A percentile compares a stretch with the other conserved stretches of the same genome.
Conservation (phyloP, 2,329 filamentous ascomycete species). For the Ciborinia camelliae region DNA sequence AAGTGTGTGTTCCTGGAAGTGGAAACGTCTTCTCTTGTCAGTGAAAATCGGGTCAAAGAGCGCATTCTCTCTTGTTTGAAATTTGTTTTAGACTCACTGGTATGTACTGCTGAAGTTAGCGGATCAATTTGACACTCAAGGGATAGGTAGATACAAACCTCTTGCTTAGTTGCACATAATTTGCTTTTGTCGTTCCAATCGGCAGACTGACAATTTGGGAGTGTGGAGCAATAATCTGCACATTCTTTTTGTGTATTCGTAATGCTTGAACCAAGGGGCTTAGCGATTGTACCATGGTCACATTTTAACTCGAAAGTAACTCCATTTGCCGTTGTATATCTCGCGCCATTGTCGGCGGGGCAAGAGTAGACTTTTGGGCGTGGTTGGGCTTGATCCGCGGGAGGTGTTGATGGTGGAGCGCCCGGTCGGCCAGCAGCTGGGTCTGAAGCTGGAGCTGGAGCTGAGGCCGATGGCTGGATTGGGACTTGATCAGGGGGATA, state of each 20-base stretch:
- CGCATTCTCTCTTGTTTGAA: background rate
- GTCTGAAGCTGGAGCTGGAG: background rate
- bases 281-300: background rate
- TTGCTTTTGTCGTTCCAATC: background rate
- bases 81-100: background rate
- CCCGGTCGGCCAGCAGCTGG: conserved; percentile 1
- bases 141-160: background rate
- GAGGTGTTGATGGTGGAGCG: background rate
- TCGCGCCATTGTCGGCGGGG: conserved; percentile 2
- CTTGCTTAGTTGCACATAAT: background rate
- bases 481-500: background rate
- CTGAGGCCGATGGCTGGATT: background rate
- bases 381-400: background rate
- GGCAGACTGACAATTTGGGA: background rate
- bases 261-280: background rate
- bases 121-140: background rate
- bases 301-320: conserved; percentile 6
- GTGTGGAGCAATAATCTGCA: background rate
- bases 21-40: conserved; percentile 8
- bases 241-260: background rate
- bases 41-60: background rate
- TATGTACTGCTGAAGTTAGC: conserved; percentile 15
- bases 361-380: conserved; percentile 10
- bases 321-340: conserved; percentile 7
- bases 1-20: conserved; percentile 7